These are phyloP conservation scores for Leishmania braziliensis DNA, from an alignment of 208 protist genomes.

Conservation along the genomic window DNA sequence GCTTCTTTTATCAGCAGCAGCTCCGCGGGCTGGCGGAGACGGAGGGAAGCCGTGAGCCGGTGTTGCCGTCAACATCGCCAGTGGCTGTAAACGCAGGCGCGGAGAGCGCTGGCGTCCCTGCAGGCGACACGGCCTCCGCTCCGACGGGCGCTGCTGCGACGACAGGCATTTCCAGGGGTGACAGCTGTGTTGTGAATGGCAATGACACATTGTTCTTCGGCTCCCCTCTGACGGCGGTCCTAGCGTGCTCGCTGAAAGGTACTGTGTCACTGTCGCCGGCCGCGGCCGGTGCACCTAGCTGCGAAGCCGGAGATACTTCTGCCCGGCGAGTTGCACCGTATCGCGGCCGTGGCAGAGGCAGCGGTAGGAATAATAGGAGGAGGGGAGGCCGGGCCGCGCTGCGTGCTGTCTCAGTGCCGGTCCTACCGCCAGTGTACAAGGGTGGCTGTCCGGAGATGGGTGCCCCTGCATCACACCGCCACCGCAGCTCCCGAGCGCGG, in stretches of 20 bases:
- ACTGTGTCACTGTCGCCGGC: neutral
- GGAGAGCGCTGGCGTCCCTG: neutral
- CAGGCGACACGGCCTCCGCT: neutral
- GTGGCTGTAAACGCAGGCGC: neutral
- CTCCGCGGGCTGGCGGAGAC: constrained; percentile 17
- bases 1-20: constrained; percentile 62
- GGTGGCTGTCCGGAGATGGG: constrained; percentile 16
- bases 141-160: neutral
- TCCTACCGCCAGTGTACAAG: constrained; percentile 36
- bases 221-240: constrained; percentile 15
- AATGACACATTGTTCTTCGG: constrained; percentile 23
- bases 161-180: neutral
- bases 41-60: neutral
- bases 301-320: neutral
- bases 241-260: neutral
- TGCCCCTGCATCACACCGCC: neutral
- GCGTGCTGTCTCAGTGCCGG: constrained; percentile 55
- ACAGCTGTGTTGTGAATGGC: constrained; percentile 9
- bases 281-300: neutral
- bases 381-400: neutral
- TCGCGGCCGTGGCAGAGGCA: neutral
- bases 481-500: neutral
- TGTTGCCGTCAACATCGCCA: neutral
- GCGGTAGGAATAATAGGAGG: neutral
- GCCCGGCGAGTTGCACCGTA: neutral